Base-by-base conservation (phyloP, 2,329 filamentous ascomycete species). In the Colletotrichum paranaense region DNA sequence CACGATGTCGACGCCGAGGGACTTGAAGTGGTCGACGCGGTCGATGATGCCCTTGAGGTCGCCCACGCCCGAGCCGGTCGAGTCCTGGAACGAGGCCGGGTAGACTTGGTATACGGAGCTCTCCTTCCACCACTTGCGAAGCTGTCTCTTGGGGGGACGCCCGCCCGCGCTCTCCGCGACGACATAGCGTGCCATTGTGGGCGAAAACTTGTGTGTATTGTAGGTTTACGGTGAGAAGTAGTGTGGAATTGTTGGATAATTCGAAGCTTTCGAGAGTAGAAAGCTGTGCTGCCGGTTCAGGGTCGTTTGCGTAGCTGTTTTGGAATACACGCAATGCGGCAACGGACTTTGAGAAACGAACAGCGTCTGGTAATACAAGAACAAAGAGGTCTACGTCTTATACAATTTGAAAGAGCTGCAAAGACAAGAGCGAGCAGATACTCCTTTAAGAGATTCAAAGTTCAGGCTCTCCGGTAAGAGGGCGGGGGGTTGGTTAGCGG, bases 51-150 rank as follows among this genome's bases (percentile, higher is more conserved):
- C 89, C 59, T 85, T 85, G n/a, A 91, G 80, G 73, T 91, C 89
- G 53, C 89, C 89, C 59, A 86, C 80, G 5, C 89, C 89, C 69
- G 88, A 86, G 53, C 86, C 87, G 24, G 87, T 90, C 55, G 86
- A 87, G 78, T 91, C 89, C 74, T 89, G 86, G 82, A 91, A 91
- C 30, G 87, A 89, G n/a, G 89, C 86, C 2, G 89, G 88, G 78
- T 91, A 92, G 74, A 92, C 87, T 75, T 92, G 89, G 78, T 92
- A 92, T 26, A 91, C 88, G 11, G 87, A 84, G 63, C 85, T 86
- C 78, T 91, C 88, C 76, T 91, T 90, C 89, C 90, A 91, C 89
- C 89, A 91, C 19, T 60, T 68, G 38, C 79, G 79, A 9, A 68
- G 68, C 52, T 75, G 72, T 46, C 49, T 60, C 35, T 67, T 35